Conservation (phyloP, 2,329 filamentous ascomycete species). For the Paraphoma sp. region DNA sequence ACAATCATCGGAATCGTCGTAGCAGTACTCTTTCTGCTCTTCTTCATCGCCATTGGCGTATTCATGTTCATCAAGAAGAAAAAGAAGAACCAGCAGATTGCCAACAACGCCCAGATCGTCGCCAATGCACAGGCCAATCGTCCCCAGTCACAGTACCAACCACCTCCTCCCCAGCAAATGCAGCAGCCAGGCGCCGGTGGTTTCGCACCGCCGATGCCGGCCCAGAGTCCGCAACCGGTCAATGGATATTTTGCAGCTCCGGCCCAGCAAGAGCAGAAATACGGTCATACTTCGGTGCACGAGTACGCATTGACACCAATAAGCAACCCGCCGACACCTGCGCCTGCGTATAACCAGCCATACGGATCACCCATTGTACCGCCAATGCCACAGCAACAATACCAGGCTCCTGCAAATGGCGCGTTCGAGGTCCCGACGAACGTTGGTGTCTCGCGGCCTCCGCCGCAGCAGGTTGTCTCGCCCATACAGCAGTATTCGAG, state of each 20-base stretch:
- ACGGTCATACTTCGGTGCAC: slow-evolving; percentile 21
- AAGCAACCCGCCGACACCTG: slow-evolving; percentile 31
- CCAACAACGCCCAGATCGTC: slow-evolving; percentile 19
- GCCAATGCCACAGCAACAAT: slow-evolving; percentile 7
- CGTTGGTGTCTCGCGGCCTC: not conserved
- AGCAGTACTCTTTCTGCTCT: slow-evolving; percentile 23
- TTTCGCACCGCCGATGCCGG: not conserved
- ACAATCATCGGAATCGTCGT: slow-evolving; percentile 29
- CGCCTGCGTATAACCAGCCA: slow-evolving; percentile 30
- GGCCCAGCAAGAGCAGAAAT: slow-evolving; percentile 17
- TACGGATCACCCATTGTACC: slow-evolving; percentile 3
- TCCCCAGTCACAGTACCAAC: slow-evolving; percentile 18
- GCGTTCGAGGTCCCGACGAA: slow-evolving; percentile 1
- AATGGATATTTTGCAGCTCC: slow-evolving; percentile 17
- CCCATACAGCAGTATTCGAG: slow-evolving; percentile 13
- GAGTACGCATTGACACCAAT: slow-evolving; percentile 22
- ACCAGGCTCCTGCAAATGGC: slow-evolving; percentile 1
- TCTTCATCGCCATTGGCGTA: slow-evolving; percentile 20
- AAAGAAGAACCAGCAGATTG: slow-evolving; percentile 26
- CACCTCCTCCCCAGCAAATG: slow-evolving; percentile 14
- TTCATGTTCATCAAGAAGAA: slow-evolving; percentile 27
- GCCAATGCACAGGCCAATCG: slow-evolving; percentile 21
- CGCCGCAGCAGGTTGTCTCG: not conserved
- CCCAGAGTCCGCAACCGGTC: slow-evolving; percentile 9
- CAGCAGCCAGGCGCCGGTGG: not conserved